Evolutionary conservation across 1,139 yeast species (phyloP), one percentile per base, ranked within the genome.

Genomic region (Candida sojae): DNA sequence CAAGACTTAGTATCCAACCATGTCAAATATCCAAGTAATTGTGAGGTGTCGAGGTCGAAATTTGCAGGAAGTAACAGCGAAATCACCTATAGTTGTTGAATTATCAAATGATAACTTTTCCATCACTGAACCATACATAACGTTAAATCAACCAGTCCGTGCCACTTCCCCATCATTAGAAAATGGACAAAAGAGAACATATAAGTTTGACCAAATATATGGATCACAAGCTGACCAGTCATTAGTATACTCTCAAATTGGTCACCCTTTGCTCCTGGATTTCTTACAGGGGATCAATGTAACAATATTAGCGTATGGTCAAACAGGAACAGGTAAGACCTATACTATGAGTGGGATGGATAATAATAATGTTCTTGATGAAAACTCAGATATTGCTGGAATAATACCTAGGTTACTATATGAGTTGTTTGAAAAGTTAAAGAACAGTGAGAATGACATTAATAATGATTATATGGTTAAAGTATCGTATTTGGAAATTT

Each of bases 291-390:
- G 95, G 8, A 84, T 75, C 59, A 88, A 88, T 57, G 90, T 91
- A 48, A 88, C 96, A 0, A 77, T 90, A 4, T 77, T 89, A 58
- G 96, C 96, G 0, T 89, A 89, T 63, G 96, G 96, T 8, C 96
- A 89, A 66, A 89, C 96, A 0, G 96, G 96, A 8, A 86, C 96
- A 0, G 96, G 96, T 2, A 88, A 88, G 59, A 88, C 97, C 0
- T 84, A 85, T 59, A 89, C 96, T 3, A 89, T 90, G 96, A 82
- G 90, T 58, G 46, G 56, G 31, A 10, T 41, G 26, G 59, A 59
- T 12, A 42, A 45, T 26, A 42, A 40, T 28, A 43, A 44, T 3
- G 51, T 50, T 34, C 52, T 58, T 4, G 48, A 46, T 25, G 33
- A 43, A 46, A 49, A 45, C 28, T 38, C 48, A 26, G 64, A 59